phyloP scores from a whole-genome alignment of 2,329 filamentous ascomycete species.

The Fusarium sp. region DNA sequence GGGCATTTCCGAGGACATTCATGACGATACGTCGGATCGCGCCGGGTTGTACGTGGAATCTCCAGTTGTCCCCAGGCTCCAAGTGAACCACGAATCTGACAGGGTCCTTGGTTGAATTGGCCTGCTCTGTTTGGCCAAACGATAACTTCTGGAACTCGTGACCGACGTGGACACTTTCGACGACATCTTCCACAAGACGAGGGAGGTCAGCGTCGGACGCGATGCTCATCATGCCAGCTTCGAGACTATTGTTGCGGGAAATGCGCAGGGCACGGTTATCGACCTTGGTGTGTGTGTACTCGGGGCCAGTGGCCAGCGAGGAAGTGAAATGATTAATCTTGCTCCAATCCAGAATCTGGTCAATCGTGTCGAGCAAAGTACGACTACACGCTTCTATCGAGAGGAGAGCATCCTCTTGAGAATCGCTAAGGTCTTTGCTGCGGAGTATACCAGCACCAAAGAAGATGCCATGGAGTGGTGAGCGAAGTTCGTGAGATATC shows the following conservation, averaged over 20 bases:
- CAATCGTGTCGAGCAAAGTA: not conserved
- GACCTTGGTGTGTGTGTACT: not conserved
- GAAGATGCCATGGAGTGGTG: not conserved
- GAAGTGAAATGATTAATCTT: constrained; percentile 3
- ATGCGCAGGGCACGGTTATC: not conserved
- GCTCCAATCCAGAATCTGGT: constrained; percentile 8
- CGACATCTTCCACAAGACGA: not conserved
- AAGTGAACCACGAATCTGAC: not conserved
- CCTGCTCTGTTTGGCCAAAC: not conserved
- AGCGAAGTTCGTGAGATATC: not conserved
- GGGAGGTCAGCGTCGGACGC: not conserved
- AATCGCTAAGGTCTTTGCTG: accelerated
- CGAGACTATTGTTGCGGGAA: not conserved
- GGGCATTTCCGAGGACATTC: not conserved
- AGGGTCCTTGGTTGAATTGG: accelerated
- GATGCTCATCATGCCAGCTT: constrained; percentile 1
- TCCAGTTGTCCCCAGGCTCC: not conserved
- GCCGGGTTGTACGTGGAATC: not conserved
- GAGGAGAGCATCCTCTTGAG: not conserved
- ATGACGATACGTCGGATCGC: not conserved
- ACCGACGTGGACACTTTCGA: not conserved
- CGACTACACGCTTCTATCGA: not conserved
- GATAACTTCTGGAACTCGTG: constrained; percentile 5
- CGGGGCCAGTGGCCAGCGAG: not conserved
- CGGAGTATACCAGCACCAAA: not conserved